A percentile compares a stretch with the other conserved stretches of the same genome.
Evolutionary conservation across 176 grass and related monocot species (phyloP).

Genomic region (Eragrostis curvula): DNA sequence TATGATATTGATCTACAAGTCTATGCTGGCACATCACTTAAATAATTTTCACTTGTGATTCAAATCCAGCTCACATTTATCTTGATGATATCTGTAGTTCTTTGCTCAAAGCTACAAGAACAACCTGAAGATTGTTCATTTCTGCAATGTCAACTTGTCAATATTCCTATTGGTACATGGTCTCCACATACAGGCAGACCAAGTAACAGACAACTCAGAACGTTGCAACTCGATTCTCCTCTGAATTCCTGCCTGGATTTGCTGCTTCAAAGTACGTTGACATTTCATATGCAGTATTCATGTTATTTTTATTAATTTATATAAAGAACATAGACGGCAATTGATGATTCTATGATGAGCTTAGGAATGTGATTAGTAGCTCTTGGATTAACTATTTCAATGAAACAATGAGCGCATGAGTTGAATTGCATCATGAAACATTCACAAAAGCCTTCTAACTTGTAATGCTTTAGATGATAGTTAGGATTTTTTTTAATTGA

Average conservation of each 20-base stretch:
- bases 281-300: slow-evolving; percentile 18
- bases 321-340: background rate
- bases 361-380: slow-evolving; percentile 26
- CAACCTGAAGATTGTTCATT: slow-evolving; percentile 52
- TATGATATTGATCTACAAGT: slow-evolving; percentile 44
- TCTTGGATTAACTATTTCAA: slow-evolving; percentile 39
- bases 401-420: slow-evolving; percentile 30
- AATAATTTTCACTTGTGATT: slow-evolving; percentile 23
- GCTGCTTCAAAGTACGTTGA: slow-evolving; percentile 60
- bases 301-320: slow-evolving; percentile 36
- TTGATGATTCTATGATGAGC: slow-evolving; percentile 8
- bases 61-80: slow-evolving; percentile 33
- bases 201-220: slow-evolving; percentile 53
- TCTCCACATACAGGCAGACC: slow-evolving; percentile 49
- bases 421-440: slow-evolving; percentile 20
- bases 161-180: slow-evolving; percentile 76
- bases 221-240: slow-evolving; percentile 42
- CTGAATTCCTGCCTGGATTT: slow-evolving; percentile 63
- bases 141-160: slow-evolving; percentile 60
- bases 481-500: slow-evolving; percentile 15
- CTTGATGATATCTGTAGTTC: slow-evolving; percentile 57
- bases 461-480: slow-evolving; percentile 18
- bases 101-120: slow-evolving; percentile 74
- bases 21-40: slow-evolving; percentile 7
- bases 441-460: slow-evolving; percentile 28